Conservation (phyloP, 345 rosid genomes). For the Diplotaxis tenuifolia region DNA sequence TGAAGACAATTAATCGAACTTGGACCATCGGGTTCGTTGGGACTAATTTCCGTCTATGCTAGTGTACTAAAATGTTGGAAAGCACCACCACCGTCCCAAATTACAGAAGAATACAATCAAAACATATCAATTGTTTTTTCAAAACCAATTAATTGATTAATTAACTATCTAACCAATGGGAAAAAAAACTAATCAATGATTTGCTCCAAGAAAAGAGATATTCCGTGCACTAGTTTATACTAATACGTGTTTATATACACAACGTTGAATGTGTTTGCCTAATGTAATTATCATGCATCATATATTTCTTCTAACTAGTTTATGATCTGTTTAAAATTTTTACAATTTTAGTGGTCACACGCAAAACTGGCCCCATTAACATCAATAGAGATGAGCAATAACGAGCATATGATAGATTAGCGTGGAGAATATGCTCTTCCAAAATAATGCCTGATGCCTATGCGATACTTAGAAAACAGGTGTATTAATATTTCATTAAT, state of each 20-base stretch:
- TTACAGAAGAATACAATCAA: not conserved
- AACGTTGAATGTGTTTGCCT: not conserved
- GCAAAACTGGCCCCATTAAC: not conserved
- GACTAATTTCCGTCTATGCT: constrained; percentile 4
- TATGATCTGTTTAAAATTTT: not conserved
- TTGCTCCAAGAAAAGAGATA: not conserved
- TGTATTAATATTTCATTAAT: constrained; percentile 2
- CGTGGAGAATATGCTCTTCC: not conserved
- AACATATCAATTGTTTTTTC: not conserved
- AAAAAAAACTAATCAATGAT: not conserved
- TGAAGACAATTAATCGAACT: constrained; percentile 23
- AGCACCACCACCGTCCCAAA: constrained; percentile 32
- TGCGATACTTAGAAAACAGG: not conserved
- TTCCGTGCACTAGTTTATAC: not conserved
- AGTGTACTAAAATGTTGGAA: constrained; percentile 32
- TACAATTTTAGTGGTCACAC: not conserved
- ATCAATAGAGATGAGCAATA: not conserved
- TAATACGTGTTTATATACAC: not conserved
- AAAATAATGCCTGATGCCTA: not conserved
- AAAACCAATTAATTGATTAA: not conserved
- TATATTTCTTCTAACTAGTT: not conserved
- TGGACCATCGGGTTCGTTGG: constrained; percentile 31
- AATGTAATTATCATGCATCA: not conserved
- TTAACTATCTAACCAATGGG: not conserved
- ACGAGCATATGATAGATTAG: not conserved